Conservation (phyloP, 1,284 basidiomycete species). For the Ganoderma resinaceum region DNA sequence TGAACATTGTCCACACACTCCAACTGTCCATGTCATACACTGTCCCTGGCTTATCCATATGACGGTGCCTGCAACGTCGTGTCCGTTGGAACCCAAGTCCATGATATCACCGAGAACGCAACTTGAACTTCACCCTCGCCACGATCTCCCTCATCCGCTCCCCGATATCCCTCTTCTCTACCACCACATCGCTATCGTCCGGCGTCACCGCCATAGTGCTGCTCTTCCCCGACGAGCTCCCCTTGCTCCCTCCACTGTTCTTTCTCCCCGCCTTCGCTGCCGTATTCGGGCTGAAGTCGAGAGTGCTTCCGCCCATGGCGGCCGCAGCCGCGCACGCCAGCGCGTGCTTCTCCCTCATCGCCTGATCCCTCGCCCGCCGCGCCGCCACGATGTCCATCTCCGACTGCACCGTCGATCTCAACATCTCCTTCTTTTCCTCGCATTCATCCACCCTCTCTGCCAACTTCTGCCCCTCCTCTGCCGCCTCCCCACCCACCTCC, state of each 20-base stretch:
- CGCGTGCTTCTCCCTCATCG: background rate
- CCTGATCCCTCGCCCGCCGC: background rate
- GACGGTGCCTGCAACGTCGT: slow-evolving; percentile 1
- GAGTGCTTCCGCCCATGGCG: background rate
- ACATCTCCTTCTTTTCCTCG: slow-evolving; percentile 10
- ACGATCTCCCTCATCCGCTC: slow-evolving; percentile 3
- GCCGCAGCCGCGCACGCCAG: background rate
- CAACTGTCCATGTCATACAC: too few relatives aligned
- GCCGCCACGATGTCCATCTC: slow-evolving; percentile 5
- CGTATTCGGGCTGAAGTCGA: background rate
- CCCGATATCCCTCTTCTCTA: slow-evolving; percentile 8
- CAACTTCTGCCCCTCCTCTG: too few relatives aligned
- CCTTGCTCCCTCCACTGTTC: background rate
- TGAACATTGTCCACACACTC: too few relatives aligned
- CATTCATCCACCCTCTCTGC: background rate
- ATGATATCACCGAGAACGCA: background rate
- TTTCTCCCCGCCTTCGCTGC: background rate
- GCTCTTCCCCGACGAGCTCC: slow-evolving; percentile 3
- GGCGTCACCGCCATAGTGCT: slow-evolving; percentile 6
- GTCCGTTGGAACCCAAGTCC: background rate
- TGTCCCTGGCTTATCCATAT: too few relatives aligned
- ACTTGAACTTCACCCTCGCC: background rate
- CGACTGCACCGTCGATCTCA: slow-evolving; percentile 6
- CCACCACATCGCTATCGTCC: slow-evolving; percentile 3
- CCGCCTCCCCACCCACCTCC: background rate